phyloP scores from a whole-genome alignment of 495 filamentous ascomycete genomes.

The Talaromyces borbonicus region DNA sequence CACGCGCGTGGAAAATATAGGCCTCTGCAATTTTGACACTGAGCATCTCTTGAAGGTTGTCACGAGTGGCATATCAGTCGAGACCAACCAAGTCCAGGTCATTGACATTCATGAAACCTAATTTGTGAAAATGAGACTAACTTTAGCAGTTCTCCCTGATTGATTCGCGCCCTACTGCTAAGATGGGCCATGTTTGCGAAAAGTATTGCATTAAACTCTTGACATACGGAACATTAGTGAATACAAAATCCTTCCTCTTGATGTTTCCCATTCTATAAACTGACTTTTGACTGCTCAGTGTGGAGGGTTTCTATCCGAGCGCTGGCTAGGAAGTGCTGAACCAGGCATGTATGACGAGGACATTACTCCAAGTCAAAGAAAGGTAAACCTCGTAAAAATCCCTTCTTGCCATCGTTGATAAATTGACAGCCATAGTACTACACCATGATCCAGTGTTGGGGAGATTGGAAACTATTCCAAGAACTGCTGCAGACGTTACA shows the following conservation, averaged over 20 bases:
- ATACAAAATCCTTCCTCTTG: background rate
- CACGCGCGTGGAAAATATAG: slow-evolving; percentile 21
- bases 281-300: slow-evolving; percentile 15
- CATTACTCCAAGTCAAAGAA: slow-evolving; percentile 35
- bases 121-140: background rate
- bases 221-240: slow-evolving; percentile 33
- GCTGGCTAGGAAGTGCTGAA: slow-evolving; percentile 24
- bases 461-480: slow-evolving; percentile 14
- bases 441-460: slow-evolving; percentile 30
- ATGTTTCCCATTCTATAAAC: background rate
- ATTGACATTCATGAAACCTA: background rate
- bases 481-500: slow-evolving; percentile 18
- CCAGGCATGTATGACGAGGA: slow-evolving; percentile 26
- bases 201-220: slow-evolving; percentile 31
- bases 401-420: background rate
- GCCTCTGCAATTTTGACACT: slow-evolving; percentile 36
- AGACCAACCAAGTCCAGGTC: slow-evolving; percentile 36
- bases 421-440: slow-evolving; percentile 20
- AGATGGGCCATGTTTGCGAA: slow-evolving; percentile 25
- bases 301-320: slow-evolving; percentile 31
- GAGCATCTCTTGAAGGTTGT: slow-evolving; percentile 24
- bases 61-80: slow-evolving; percentile 19
- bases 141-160: slow-evolving; percentile 28
- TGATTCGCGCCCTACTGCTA: slow-evolving; percentile 21
- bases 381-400: background rate